phyloP scores from a whole-genome alignment of 2,329 filamentous ascomycete genomes.

The Fusarium marasasianum region DNA sequence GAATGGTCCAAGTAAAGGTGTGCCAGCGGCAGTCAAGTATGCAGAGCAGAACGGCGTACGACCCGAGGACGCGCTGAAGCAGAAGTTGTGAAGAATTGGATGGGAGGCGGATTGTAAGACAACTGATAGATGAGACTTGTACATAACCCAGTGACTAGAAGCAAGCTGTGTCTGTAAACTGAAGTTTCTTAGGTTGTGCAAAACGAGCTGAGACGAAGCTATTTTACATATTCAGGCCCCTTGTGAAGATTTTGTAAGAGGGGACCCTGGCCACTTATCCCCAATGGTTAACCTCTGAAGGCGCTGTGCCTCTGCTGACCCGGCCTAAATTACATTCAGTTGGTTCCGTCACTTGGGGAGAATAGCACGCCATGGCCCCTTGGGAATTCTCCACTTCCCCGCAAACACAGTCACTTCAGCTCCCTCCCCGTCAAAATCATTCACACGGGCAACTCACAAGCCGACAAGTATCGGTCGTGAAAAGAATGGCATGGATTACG shows the following conservation, averaged over 20 bases:
- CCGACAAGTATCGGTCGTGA: neutral
- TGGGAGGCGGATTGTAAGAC: neutral
- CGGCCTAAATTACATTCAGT: neutral
- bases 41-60: neutral
- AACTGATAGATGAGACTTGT: neutral
- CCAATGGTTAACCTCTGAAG: neutral
- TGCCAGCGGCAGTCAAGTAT: neutral
- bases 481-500: neutral
- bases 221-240: accelerated
- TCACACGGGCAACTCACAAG: neutral
- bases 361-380: neutral
- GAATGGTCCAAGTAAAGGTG: neutral
- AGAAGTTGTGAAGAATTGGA: neutral
- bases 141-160: neutral
- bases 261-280: neutral
- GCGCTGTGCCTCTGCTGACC: neutral
- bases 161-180: accelerated
- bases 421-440: neutral
- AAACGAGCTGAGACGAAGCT: neutral
- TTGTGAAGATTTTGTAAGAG: neutral
- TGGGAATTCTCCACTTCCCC: neutral
- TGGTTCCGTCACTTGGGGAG: neutral
- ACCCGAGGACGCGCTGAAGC: neutral
- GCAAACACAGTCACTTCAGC: neutral
- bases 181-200: accelerated